A percentile compares a stretch with the other conserved stretches of the same genome.
Evolutionary conservation across 805 yeast species (phyloP).

Genomic region (Crinitomyces ghanaensis): DNA sequence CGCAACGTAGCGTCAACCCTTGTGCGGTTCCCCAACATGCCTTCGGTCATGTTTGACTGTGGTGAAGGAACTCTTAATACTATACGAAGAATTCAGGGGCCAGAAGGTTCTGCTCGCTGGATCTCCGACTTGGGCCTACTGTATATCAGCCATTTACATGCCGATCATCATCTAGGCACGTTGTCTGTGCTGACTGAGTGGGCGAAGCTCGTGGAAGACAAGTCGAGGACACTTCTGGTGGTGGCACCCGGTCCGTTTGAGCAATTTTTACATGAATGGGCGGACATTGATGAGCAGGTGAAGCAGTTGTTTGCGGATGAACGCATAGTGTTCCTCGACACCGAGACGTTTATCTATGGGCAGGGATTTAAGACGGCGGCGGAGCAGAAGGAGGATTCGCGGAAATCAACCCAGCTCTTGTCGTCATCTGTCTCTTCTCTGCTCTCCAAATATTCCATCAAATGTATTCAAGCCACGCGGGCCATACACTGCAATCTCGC

Average conservation of each 20-base stretch:
- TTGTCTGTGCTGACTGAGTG: constrained; percentile 59
- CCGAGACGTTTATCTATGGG: constrained; percentile 44
- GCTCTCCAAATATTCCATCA: too few species aligned
- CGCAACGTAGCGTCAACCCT: constrained; percentile 79
- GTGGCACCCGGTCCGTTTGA: constrained; percentile 68
- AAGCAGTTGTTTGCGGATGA: constrained; percentile 23
- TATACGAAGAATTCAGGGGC: constrained; percentile 49
- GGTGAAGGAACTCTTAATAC: constrained; percentile 88
- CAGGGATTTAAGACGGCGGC: constrained; percentile 17
- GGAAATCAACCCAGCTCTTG: neutral
- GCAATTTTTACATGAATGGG: constrained; percentile 61
- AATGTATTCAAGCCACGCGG: constrained; percentile 54
- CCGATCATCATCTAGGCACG: constrained; percentile 91
- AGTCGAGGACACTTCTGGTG: constrained; percentile 34
- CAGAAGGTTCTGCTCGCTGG: constrained; percentile 31
- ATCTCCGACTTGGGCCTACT: constrained; percentile 54
- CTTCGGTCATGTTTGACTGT: constrained; percentile 60
- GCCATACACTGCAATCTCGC: constrained; percentile 84
- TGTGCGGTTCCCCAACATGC: constrained; percentile 48
- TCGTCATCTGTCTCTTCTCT: neutral
- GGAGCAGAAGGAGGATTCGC: constrained; percentile 2
- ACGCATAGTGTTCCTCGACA: constrained; percentile 41
- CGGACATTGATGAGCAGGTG: constrained; percentile 32
- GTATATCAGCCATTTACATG: constrained; percentile 83
- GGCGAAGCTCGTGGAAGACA: constrained; percentile 24